Percentiles rank a stretch among this genome's conserved stretches.
phyloP scores from a whole-genome alignment of 2,329 filamentous ascomycete species.

The Phoma sp. region DNA sequence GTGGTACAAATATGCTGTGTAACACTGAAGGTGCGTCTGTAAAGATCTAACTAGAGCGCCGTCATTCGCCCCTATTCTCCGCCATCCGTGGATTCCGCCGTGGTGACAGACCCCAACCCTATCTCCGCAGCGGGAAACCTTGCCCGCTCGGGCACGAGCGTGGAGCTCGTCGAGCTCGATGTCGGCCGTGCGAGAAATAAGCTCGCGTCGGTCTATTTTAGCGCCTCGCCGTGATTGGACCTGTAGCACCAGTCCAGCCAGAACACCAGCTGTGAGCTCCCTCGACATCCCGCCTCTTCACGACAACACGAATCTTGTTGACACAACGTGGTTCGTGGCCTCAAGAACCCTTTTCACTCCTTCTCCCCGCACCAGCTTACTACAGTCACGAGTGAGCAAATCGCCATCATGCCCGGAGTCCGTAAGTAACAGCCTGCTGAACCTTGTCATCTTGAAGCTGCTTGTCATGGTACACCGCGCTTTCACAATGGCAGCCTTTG shows the following conservation, averaged over 20 bases:
- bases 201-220: conserved; percentile 9
- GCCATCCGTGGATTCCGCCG: no score
- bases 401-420: conserved; percentile 48
- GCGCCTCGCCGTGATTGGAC: conserved; percentile 3
- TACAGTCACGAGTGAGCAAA: background rate
- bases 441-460: conserved; percentile 2
- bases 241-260: background rate
- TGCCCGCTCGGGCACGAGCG: conserved; percentile 3
- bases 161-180: conserved; percentile 3
- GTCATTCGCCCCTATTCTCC: background rate
- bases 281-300: conserved; percentile 11
- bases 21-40: background rate
- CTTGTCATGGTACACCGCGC: background rate
- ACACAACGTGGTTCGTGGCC: background rate
- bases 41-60: background rate
- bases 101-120: background rate
- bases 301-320: background rate
- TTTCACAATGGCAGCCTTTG: background rate
- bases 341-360: background rate
- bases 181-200: conserved; percentile 9
- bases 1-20: background rate
- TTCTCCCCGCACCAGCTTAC: background rate
- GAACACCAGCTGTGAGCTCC: conserved; percentile 8
- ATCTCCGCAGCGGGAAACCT: conserved; percentile 11
- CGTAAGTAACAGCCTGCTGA: conserved; percentile 40